A percentile compares a stretch with the other conserved stretches of the same genome.
These are phyloP conservation scores for Fraxinus greggii DNA, from an alignment of 305 asterid genomes.

Conservation along the genomic window DNA sequence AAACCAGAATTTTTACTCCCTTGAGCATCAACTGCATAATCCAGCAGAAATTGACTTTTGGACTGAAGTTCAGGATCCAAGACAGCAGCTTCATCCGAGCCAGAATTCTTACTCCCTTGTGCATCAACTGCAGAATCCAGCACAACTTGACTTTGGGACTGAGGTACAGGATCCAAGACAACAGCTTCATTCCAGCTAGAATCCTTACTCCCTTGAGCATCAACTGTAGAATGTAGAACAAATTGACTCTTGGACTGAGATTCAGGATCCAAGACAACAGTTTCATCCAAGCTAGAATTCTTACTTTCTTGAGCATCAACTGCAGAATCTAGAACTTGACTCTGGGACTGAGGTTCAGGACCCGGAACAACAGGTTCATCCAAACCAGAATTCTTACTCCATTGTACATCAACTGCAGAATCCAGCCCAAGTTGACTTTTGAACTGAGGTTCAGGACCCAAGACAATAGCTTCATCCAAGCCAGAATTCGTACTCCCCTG, in stretches of 20 bases:
- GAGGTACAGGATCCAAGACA: neutral
- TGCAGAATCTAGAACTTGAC: neutral
- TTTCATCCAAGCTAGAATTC: neutral
- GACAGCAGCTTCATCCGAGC: conserved; percentile 5
- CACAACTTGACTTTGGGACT: neutral
- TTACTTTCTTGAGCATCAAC: conserved; percentile 18
- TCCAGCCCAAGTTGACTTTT: conserved; percentile 7
- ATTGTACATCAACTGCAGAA: conserved; percentile 17
- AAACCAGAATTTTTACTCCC: conserved; percentile 7
- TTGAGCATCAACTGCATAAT: conserved; percentile 22
- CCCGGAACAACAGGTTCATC: conserved; percentile 5
- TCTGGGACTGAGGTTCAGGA: conserved; percentile 20
- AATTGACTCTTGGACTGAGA: neutral
- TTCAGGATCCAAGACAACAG: neutral
- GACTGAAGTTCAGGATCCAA: conserved; percentile 5
- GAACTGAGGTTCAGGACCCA: neutral
- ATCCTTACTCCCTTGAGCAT: neutral
- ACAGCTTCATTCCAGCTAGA: conserved; percentile 3
- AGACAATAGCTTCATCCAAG: neutral
- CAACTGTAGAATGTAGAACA: neutral
- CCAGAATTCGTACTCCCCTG: neutral
- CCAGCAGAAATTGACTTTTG: neutral
- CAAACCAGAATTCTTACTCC: conserved; percentile 1
- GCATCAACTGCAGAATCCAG: conserved; percentile 15
- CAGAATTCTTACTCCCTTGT: conserved; percentile 20